phyloP scores from a whole-genome alignment of 805 yeast species.

The Cyberlindnera suaveolens region DNA sequence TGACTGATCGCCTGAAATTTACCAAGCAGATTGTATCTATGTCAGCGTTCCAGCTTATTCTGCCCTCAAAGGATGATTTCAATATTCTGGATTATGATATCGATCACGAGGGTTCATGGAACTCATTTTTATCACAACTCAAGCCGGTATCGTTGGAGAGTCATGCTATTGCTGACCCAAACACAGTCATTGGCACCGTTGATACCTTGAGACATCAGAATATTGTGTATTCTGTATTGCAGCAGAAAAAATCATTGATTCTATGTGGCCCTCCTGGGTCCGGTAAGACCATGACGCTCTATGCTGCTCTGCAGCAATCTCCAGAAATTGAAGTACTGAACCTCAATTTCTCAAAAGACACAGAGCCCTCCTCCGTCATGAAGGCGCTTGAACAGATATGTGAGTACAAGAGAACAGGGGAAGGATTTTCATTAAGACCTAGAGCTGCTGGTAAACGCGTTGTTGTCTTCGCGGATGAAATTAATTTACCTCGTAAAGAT shows the following conservation, averaged over 20 bases:
- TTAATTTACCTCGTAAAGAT: conserved; percentile 74
- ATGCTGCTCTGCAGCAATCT: conserved; percentile 56
- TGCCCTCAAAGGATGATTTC: conserved; percentile 13
- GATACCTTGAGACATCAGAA: conserved; percentile 70
- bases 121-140: conserved; percentile 42
- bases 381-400: conserved; percentile 70
- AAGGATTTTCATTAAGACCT: conserved; percentile 55
- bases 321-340: conserved; percentile 55
- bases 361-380: conserved; percentile 55
- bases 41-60: conserved; percentile 16
- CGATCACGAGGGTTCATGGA: conserved; percentile 46
- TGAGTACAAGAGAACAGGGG: conserved; percentile 43
- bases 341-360: conserved; percentile 78
- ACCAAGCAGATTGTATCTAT: conserved; percentile 23
- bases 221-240: conserved; percentile 49
- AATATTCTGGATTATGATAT: conserved; percentile 31
- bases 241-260: conserved; percentile 53
- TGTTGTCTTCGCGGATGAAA: conserved; percentile 87
- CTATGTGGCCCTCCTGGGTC: conserved; percentile 97
- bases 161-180: conserved; percentile 47
- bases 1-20: conserved; percentile 34
- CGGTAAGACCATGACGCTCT: conserved; percentile 89
- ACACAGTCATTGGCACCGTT: conserved; percentile 65
- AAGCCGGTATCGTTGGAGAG: conserved; percentile 33
- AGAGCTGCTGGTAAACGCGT: conserved; percentile 57